Base-by-base conservation (phyloP, 768 basidiomycete genomes). In the Cyathus striatus region DNA sequence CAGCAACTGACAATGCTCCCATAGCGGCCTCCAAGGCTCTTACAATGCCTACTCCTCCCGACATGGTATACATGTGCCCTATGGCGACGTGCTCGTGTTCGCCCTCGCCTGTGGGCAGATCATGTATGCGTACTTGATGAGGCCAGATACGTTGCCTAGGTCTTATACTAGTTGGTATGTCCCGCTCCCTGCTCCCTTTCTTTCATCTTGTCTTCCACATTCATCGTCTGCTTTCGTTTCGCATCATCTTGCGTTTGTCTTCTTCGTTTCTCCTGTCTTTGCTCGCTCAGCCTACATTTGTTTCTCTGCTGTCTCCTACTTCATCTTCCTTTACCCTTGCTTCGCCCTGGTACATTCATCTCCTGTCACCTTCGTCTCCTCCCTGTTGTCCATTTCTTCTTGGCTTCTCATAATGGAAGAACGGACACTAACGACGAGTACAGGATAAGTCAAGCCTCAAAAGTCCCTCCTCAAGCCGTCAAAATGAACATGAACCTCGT, bases 61-160 rank as follows among this genome's bases (percentile, higher is more conserved):
- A 50, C 76, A 76, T 23, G 79, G 80, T 23, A 70, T 93, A 34
- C 67, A 65, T 34, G 70, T 97, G 13, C 93, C 92, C 1, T 73
- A 92, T 57, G 94, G 94, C 4, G 87, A 85, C 38, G 76, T 90
- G 1, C 59, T 94, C 6, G 75, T 95, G 7, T 96, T 97, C 54
- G 71, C 82, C 1, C 53, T 92, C 3, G 80, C 79, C 84, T 89
- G 82, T 51, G 83, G 81, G 3, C 92, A 95, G 61, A 95, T 97
- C 58, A 64, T 91, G 58, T 93, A 90, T 55, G 82, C 72, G 2
- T 86, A 80, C 54, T 65, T 91, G 22, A 57, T 89, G 26, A 73
- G 86, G 30, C 91, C 89, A 14, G 90, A 93, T 45, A 91, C 90
- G 3, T 76, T 95, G 18, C 81, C 89, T n/a, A 66, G 65, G 38